These are phyloP conservation scores for Pulveroboletus sp. DNA, from an alignment of 768 basidiomycete genomes.

Conservation along the genomic window DNA sequence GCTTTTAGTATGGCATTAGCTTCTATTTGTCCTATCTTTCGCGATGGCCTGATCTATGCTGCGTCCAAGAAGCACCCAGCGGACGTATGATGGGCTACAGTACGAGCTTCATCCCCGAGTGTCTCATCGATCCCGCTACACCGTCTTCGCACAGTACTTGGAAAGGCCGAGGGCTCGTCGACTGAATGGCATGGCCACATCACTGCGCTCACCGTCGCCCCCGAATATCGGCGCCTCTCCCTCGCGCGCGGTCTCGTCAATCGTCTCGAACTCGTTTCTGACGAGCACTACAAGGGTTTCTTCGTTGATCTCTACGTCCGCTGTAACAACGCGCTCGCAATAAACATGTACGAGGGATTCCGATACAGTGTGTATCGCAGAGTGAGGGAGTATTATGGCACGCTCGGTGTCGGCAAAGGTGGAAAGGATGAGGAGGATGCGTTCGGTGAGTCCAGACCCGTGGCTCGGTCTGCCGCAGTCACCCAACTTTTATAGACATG, in stretches of 20 bases:
- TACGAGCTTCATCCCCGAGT: slow-evolving; percentile 34
- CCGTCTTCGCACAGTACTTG: slow-evolving; percentile 58
- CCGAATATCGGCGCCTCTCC: slow-evolving; percentile 83
- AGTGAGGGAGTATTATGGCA: slow-evolving; percentile 87
- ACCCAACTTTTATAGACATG: slow-evolving; percentile 44
- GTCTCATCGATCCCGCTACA: slow-evolving; percentile 6
- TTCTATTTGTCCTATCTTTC: slow-evolving; percentile 89
- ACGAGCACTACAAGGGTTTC: slow-evolving; percentile 74
- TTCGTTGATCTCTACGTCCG: slow-evolving; percentile 97
- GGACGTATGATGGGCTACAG: slow-evolving; percentile 93
- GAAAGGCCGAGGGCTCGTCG: slow-evolving; percentile 80
- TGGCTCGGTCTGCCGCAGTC: neutral
- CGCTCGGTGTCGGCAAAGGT: slow-evolving; percentile 68
- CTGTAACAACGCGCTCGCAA: slow-evolving; percentile 78
- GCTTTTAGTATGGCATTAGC: slow-evolving; percentile 68
- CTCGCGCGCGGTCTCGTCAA: slow-evolving; percentile 85
- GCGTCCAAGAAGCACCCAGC: slow-evolving; percentile 72
- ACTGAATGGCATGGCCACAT: slow-evolving; percentile 91
- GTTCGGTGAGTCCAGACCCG: slow-evolving; percentile 60
- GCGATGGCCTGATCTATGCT: slow-evolving; percentile 90
- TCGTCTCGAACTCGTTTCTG: slow-evolving; percentile 80
- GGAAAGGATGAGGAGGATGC: slow-evolving; percentile 85
- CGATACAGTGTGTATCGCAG: slow-evolving; percentile 91
- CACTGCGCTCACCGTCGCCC: slow-evolving; percentile 91
- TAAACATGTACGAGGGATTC: slow-evolving; percentile 86